Conservation (phyloP, 2,329 filamentous ascomycete genomes). For the Aspergillus aculeatus region DNA sequence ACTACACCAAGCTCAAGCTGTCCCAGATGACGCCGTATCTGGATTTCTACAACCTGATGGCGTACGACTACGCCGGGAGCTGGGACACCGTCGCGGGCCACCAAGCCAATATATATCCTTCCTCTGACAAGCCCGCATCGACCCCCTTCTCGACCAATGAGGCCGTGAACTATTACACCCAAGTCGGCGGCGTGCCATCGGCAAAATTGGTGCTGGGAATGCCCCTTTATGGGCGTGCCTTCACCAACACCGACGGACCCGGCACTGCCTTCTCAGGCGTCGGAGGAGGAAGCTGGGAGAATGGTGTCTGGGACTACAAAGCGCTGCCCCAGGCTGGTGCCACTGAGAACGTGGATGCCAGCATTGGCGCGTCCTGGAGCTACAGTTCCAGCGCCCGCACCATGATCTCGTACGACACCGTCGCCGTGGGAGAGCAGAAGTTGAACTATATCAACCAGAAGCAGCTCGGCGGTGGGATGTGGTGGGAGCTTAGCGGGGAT, state of each 20-base stretch:
- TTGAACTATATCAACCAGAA: constrained; percentile 65
- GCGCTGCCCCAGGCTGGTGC: constrained; percentile 69
- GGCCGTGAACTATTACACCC: constrained; percentile 70
- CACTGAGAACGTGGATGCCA: constrained; percentile 62
- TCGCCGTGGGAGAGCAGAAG: constrained; percentile 65
- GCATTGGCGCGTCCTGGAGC: constrained; percentile 71
- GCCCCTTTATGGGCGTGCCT: constrained; percentile 91
- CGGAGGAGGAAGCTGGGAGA: constrained; percentile 75
- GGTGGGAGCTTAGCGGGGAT: constrained; percentile 89
- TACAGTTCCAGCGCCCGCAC: constrained; percentile 63
- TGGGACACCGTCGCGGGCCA: constrained; percentile 75
- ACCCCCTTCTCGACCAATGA: constrained; percentile 77
- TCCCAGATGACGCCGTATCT: constrained; percentile 48
- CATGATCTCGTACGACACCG: constrained; percentile 71
- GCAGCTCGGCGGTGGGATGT: constrained; percentile 85
- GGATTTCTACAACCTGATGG: constrained; percentile 66
- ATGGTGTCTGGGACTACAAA: constrained; percentile 86
- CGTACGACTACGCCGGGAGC: constrained; percentile 80
- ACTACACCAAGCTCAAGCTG: constrained; percentile 45
- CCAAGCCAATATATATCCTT: constrained; percentile 74
- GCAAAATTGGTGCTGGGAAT: constrained; percentile 86
- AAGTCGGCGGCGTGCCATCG: constrained; percentile 58
- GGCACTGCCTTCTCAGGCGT: constrained; percentile 70
- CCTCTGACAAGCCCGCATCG: constrained; percentile 54
- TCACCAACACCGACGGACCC: constrained; percentile 73